phyloP scores from a whole-genome alignment of 73 alveolate species.

The Paramecium sonneborni region DNA sequence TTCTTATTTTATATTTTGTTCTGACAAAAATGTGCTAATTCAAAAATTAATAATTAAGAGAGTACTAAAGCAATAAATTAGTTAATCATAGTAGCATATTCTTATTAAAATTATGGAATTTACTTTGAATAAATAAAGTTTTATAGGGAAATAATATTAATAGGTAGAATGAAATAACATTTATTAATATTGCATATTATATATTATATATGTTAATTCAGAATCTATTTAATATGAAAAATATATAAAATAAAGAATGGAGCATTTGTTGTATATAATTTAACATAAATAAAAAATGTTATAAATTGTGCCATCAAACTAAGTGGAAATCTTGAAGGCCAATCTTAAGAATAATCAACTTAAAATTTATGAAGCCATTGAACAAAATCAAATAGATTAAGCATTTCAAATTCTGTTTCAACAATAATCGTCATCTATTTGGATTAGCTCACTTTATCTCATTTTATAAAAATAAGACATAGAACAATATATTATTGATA shows the following conservation, averaged over 20 bases:
- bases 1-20: neutral
- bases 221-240: no score
- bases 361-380: neutral
- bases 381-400: neutral
- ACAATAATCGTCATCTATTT: neutral
- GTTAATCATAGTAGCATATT: no score
- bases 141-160: no score
- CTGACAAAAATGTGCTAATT: neutral
- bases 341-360: neutral
- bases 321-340: neutral
- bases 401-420: neutral
- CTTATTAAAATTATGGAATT: no score
- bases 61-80: no score
- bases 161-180: no score
- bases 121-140: no score
- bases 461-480: neutral
- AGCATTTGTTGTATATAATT: neutral
- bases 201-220: no score
- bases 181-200: no score
- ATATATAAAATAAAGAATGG: neutral
- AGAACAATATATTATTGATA: neutral
- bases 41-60: neutral
- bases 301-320: slow-evolving; percentile 14
- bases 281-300: neutral
- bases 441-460: slow-evolving; percentile 2